Evolutionary conservation across 1,139 yeast species (phyloP), one percentile per base, ranked within the genome.

Genomic region (Williopsis jadinii): DNA sequence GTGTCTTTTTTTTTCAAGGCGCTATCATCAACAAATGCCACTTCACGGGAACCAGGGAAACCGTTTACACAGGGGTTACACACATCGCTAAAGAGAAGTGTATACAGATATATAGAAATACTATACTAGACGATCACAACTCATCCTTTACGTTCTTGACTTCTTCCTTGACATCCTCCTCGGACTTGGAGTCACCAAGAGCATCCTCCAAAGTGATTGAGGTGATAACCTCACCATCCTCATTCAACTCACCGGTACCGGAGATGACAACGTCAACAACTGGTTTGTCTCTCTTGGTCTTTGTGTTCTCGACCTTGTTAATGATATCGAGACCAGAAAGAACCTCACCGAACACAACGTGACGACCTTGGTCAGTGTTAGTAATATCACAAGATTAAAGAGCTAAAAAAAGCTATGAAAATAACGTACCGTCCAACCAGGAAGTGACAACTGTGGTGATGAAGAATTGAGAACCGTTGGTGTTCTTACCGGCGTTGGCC

Each of bases 401-500:
- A 30, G 13, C 9, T 12, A 26, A 13, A 15, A 13, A 3, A 24
- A 9, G 4, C 4, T 28, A 11, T 5, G 13, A 34, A 28, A 11
- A 12, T 12, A 30, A 37, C 45, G 43, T 40, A 60, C 96, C 96
- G 62, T 88, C 95, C 66, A 88, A 77, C 95, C 95, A 87, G 48
- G 86, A 75, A 58, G 92, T 81, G 54, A 83, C 77, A 39, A 85
- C 95, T 45, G 96, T 88, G 67, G 97, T 88, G 66, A 88, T 82
- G 74, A 88, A 88, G 69, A 88, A 88, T 70, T 88, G 97, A 36
- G 95, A 86, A 43, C 97, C 97, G 65, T 88, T 88, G 70, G 96
- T 86, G 79, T 88, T 83, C 63, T 84, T 87, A 61, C 97, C 97
- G 54, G 96, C 94, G 63, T 88, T 88, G 59, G 97, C 97, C 97